Percentiles rank a stretch among this genome's conserved stretches.
phyloP scores from a whole-genome alignment of 2,329 filamentous ascomycete genomes.

The Alternaria novae-zelandiae region DNA sequence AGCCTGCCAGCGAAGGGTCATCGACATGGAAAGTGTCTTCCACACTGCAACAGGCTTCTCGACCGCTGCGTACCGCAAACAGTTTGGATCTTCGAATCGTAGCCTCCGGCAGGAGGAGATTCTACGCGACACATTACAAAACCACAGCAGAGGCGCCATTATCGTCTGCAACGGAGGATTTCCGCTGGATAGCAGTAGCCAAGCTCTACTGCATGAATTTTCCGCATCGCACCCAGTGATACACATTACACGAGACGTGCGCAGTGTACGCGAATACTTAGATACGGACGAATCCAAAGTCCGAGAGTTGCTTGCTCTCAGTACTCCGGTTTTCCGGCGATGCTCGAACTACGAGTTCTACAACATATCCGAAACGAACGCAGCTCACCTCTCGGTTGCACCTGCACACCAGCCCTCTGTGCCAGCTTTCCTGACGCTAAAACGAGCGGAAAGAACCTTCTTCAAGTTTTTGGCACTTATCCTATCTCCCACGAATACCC shows the following conservation, averaged over 20 bases:
- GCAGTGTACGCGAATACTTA: conserved; percentile 69
- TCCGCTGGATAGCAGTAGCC: conserved; percentile 69
- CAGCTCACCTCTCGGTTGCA: conserved; percentile 25
- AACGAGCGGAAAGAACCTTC: conserved; percentile 71
- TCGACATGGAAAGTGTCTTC: conserved; percentile 74
- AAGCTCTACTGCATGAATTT: conserved; percentile 67
- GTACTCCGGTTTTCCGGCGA: conserved; percentile 64
- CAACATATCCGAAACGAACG: conserved; percentile 67
- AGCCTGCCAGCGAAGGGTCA: conserved; percentile 69
- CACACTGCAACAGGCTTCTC: conserved; percentile 67
- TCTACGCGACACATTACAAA: conserved; percentile 65
- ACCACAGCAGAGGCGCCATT: conserved; percentile 65
- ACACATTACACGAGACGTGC: conserved; percentile 69
- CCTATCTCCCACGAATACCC: conserved; percentile 57
- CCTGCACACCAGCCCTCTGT: conserved; percentile 45
- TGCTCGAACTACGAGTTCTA: conserved; percentile 79
- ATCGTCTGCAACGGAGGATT: conserved; percentile 71
- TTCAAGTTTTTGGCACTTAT: conserved; percentile 70
- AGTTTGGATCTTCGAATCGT: conserved; percentile 67
- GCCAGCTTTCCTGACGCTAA: conserved; percentile 69
- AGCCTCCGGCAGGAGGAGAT: conserved; percentile 68
- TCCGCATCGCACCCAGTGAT: conserved; percentile 72
- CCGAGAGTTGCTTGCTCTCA: conserved; percentile 63
- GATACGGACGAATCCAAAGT: conserved; percentile 61
- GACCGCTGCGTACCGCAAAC: conserved; percentile 67